Evolutionary conservation across 2,329 filamentous ascomycete species (phyloP).

Genomic region (Ophiostoma angusticollis): DNA sequence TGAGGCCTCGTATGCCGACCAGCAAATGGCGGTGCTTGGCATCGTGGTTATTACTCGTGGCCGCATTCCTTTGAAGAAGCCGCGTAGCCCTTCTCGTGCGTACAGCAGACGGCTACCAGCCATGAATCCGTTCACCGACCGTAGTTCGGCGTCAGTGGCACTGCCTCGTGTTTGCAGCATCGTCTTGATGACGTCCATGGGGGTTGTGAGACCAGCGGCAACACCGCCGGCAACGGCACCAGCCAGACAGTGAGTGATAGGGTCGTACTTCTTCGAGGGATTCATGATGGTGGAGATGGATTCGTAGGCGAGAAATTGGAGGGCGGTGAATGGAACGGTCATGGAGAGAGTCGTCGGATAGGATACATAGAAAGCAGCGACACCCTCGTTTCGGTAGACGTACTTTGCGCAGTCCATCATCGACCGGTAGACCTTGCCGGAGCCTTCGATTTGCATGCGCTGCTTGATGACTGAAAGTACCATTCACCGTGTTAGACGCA

Average conservation of each 20-base stretch:
- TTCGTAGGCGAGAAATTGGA: slow-evolving; percentile 96
- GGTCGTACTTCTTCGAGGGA: slow-evolving; percentile 73
- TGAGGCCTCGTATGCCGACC: slow-evolving; percentile 63
- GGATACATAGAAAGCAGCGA: slow-evolving; percentile 92
- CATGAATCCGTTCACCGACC: slow-evolving; percentile 70
- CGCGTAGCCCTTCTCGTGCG: slow-evolving; percentile 66
- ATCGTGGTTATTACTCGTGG: slow-evolving; percentile 91
- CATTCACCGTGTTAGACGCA: not conserved
- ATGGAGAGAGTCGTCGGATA: slow-evolving; percentile 97
- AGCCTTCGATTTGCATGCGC: slow-evolving; percentile 96
- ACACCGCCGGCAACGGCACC: slow-evolving; percentile 88
- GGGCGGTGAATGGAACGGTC: slow-evolving; percentile 94
- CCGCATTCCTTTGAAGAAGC: slow-evolving; percentile 87
- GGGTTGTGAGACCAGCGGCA: slow-evolving; percentile 86
- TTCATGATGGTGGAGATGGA: slow-evolving; percentile 92
- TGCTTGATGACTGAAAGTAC: slow-evolving; percentile 98
- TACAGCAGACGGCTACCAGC: slow-evolving; percentile 73
- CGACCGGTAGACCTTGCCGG: slow-evolving; percentile 71
- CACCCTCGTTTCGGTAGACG: slow-evolving; percentile 76
- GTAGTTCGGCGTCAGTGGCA: slow-evolving; percentile 65
- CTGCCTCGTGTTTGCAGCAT: slow-evolving; percentile 84
- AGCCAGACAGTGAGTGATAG: slow-evolving; percentile 82
- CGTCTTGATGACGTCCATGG: slow-evolving; percentile 97
- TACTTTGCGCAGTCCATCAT: slow-evolving; percentile 77
- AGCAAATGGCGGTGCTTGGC: slow-evolving; percentile 99